Evolutionary conservation across 768 basidiomycete species (phyloP).

Genomic region (Kwoniella bestiolae): DNA sequence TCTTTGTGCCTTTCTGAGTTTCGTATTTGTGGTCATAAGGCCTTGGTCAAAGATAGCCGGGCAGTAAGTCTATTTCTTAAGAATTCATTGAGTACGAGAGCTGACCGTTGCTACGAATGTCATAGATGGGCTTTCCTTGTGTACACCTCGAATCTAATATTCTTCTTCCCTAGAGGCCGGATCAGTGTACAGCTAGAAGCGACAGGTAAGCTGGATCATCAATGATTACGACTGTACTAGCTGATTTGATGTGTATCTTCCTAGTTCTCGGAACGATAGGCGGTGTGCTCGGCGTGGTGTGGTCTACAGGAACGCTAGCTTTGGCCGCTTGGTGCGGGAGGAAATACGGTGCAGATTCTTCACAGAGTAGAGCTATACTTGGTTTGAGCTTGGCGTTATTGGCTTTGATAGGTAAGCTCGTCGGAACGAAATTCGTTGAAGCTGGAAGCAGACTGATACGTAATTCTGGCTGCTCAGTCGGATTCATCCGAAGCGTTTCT

Average conservation of each 20-base stretch:
- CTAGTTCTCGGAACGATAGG: conserved; percentile 40
- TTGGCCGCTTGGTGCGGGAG: conserved; percentile 38
- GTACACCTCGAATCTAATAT: conserved; percentile 44
- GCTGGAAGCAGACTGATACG: not conserved
- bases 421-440: not conserved
- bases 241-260: not conserved
- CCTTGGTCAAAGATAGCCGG: conserved; percentile 35
- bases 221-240: not conserved
- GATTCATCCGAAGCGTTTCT: conserved; percentile 37
- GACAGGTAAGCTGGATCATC: conserved; percentile 26
- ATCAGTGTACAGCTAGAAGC: conserved; percentile 38
- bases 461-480: conserved; percentile 24
- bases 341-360: conserved; percentile 35
- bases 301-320: conserved; percentile 38
- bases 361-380: conserved; percentile 32
- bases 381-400: conserved; percentile 41
- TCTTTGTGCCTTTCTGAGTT: conserved; percentile 43
- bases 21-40: conserved; percentile 37
- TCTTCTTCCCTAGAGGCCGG: conserved; percentile 45
- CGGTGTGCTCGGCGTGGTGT: conserved; percentile 32
- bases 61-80: conserved; percentile 33
- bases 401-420: conserved; percentile 38
- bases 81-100: too few species aligned
- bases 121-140: conserved; percentile 47
- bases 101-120: too few species aligned